A percentile compares a stretch with the other conserved stretches of the same genome.
Evolutionary conservation across 2,329 filamentous ascomycete species (phyloP).

Genomic region (Xylaria sp.): DNA sequence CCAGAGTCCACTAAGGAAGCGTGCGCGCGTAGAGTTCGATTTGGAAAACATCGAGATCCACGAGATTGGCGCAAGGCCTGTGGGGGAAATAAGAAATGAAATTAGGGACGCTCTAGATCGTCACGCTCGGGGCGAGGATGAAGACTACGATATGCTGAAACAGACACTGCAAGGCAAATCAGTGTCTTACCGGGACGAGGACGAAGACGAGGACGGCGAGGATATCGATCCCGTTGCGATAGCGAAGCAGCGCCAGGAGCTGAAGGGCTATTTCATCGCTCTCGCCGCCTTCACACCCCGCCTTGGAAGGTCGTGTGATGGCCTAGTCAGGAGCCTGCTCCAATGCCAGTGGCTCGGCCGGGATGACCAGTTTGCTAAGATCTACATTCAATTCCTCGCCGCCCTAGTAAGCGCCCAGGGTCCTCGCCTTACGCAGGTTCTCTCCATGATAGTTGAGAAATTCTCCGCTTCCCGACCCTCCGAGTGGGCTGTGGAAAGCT

Average conservation of each 20-base stretch:
- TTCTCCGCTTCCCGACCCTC: slow-evolving; percentile 68
- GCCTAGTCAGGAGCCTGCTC: slow-evolving; percentile 69
- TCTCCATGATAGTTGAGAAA: slow-evolving; percentile 83
- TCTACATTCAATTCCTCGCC: slow-evolving; percentile 75
- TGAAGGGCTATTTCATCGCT: slow-evolving; percentile 71
- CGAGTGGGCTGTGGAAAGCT: slow-evolving; percentile 61
- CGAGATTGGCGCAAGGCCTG: slow-evolving; percentile 63
- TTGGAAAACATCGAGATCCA: slow-evolving; percentile 67
- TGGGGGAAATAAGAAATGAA: slow-evolving; percentile 66
- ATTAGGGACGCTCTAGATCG: slow-evolving; percentile 67
- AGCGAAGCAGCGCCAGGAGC: slow-evolving; percentile 59
- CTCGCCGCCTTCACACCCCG: slow-evolving; percentile 70
- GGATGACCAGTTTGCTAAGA: slow-evolving; percentile 72
- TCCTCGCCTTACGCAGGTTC: slow-evolving; percentile 77
- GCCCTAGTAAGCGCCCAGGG: slow-evolving; percentile 85
- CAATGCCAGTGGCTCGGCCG: slow-evolving; percentile 72
- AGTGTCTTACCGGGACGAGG: slow-evolving; percentile 51
- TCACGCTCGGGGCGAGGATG: slow-evolving; percentile 67
- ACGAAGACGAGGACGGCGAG: slow-evolving; percentile 62
- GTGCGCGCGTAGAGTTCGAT: slow-evolving; percentile 69
- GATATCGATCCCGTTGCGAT: slow-evolving; percentile 53
- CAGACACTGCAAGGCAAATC: slow-evolving; percentile 65
- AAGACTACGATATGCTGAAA: slow-evolving; percentile 71
- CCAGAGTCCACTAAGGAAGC: slow-evolving; percentile 63
- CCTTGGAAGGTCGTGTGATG: slow-evolving; percentile 68